Percentiles rank a stretch among this genome's conserved stretches.
These are phyloP conservation scores for Manihot esculenta DNA, from an alignment of 441 rosid species.

Conservation along the genomic window DNA sequence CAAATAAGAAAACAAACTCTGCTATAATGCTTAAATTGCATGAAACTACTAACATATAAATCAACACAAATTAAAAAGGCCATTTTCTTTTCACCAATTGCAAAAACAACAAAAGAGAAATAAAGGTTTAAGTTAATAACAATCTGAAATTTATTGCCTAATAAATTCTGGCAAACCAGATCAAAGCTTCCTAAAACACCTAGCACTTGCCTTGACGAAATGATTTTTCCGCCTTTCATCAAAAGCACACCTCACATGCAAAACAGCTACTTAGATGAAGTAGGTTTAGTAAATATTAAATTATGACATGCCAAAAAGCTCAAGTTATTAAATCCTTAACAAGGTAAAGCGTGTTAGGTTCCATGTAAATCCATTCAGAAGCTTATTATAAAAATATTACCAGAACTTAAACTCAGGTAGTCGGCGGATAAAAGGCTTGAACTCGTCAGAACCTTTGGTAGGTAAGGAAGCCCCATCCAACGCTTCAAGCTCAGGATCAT, in stretches of 20 bases:
- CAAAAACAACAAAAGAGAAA: neutral
- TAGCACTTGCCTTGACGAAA: neutral
- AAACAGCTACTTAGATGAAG: neutral
- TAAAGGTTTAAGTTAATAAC: no score
- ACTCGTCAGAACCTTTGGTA: constrained; percentile 25
- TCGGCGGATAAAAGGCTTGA: constrained; percentile 26
- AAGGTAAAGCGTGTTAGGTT: neutral
- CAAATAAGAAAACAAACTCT: neutral
- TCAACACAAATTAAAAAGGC: neutral
- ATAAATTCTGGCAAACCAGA: neutral
- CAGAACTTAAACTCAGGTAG: constrained; percentile 33
- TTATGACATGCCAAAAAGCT: neutral
- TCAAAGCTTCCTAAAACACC: neutral
- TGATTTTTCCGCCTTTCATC: neutral
- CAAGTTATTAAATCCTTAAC: neutral
- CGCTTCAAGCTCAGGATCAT: constrained; percentile 24
- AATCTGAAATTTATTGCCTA: neutral
- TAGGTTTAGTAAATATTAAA: neutral
- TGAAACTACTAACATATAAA: neutral
- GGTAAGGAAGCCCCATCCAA: constrained; percentile 29
- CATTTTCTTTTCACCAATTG: neutral
- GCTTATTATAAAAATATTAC: constrained; percentile 1
- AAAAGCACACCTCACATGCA: neutral
- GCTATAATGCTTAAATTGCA: neutral
- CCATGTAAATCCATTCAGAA: neutral